Evolutionary conservation across 2,329 filamentous ascomycete genomes (phyloP).

Genomic region (Trichoderma sp.): DNA sequence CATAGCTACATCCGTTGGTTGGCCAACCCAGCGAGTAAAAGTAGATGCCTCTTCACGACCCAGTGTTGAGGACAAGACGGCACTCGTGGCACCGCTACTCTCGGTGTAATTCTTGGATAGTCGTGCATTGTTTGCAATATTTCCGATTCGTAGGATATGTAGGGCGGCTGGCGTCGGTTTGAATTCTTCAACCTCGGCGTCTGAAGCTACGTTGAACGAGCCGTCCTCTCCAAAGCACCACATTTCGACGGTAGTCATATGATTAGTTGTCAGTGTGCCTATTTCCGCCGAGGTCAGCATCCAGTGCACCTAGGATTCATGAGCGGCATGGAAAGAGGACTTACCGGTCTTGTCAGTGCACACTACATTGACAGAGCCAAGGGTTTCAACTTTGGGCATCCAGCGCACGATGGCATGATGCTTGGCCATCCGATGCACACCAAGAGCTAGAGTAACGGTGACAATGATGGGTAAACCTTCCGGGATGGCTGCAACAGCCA

Average conservation of each 20-base stretch:
- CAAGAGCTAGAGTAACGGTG: constrained; percentile 90
- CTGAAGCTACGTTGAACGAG: constrained; percentile 52
- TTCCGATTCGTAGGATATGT: constrained; percentile 84
- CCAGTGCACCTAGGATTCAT: background rate
- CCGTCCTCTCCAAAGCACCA: constrained; percentile 79
- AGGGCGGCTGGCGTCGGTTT: constrained; percentile 71
- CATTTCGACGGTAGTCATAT: constrained; percentile 96
- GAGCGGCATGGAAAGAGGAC: constrained; percentile 10
- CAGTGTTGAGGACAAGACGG: constrained; percentile 82
- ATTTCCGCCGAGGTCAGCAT: background rate
- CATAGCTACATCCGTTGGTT: constrained; percentile 97
- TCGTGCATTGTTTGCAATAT: constrained; percentile 92
- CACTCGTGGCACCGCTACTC: constrained; percentile 64
- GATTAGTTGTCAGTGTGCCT: constrained; percentile 93
- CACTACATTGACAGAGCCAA: constrained; percentile 99
- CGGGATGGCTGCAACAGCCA: constrained; percentile 93
- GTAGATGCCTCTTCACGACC: constrained; percentile 55
- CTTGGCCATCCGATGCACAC: constrained; percentile 93
- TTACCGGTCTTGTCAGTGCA: constrained; percentile 95
- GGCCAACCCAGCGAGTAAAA: constrained; percentile 90
- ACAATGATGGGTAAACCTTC: constrained; percentile 98
- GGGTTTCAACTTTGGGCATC: constrained; percentile 93
- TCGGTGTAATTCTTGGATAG: constrained; percentile 71
- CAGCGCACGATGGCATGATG: constrained; percentile 92
- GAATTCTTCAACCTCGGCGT: constrained; percentile 52